A percentile compares a stretch with the other conserved stretches of the same genome.
Evolutionary conservation across 1,284 basidiomycete genomes (phyloP).

Genomic region (Blastosporella zonata): DNA sequence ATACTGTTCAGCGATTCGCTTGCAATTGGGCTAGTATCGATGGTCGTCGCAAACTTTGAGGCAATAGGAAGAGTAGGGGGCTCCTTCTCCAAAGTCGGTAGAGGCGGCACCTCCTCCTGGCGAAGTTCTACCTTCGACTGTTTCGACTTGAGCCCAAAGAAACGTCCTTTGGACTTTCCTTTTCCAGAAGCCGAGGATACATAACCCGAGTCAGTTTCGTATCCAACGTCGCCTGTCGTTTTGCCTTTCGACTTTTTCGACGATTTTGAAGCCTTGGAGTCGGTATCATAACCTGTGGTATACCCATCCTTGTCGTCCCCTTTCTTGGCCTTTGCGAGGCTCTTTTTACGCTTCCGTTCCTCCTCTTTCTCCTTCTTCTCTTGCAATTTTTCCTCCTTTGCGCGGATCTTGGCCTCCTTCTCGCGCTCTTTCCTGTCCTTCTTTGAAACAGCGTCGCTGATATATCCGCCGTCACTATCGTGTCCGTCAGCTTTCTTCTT

Average conservation of each 20-base stretch:
- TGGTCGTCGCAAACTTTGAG: slow-evolving; percentile 44
- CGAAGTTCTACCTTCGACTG: slow-evolving; percentile 31
- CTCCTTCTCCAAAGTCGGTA: slow-evolving; percentile 31
- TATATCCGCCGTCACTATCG: slow-evolving; percentile 52
- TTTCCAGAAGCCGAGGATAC: slow-evolving; percentile 25
- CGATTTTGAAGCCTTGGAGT: slow-evolving; percentile 18
- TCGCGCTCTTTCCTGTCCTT: slow-evolving; percentile 26
- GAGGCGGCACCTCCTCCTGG: slow-evolving; percentile 29
- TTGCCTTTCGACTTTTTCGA: slow-evolving; percentile 29
- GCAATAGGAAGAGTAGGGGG: slow-evolving; percentile 47
- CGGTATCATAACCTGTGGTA: slow-evolving; percentile 30
- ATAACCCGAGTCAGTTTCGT: slow-evolving; percentile 36
- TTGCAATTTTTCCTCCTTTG: slow-evolving; percentile 34
- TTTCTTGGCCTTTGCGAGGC: slow-evolving; percentile 38
- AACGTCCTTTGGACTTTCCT: slow-evolving; percentile 30
- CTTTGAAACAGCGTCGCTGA: slow-evolving; percentile 43
- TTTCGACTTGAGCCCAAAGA: slow-evolving; percentile 35
- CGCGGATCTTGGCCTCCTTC: slow-evolving; percentile 25
- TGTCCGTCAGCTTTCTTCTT: slow-evolving; percentile 44
- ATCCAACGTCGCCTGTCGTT: slow-evolving; percentile 28
- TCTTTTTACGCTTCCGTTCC: slow-evolving; percentile 42
- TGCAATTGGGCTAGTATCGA: slow-evolving; percentile 16
- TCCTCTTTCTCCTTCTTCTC: slow-evolving; percentile 33
- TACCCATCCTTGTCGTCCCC: slow-evolving; percentile 21
- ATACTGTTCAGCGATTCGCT: slow-evolving; percentile 10